A percentile compares a stretch with the other conserved stretches of the same genome.
These are phyloP conservation scores for Gossypium schwendimanii DNA, from an alignment of 441 rosid genomes.

Conservation along the genomic window DNA sequence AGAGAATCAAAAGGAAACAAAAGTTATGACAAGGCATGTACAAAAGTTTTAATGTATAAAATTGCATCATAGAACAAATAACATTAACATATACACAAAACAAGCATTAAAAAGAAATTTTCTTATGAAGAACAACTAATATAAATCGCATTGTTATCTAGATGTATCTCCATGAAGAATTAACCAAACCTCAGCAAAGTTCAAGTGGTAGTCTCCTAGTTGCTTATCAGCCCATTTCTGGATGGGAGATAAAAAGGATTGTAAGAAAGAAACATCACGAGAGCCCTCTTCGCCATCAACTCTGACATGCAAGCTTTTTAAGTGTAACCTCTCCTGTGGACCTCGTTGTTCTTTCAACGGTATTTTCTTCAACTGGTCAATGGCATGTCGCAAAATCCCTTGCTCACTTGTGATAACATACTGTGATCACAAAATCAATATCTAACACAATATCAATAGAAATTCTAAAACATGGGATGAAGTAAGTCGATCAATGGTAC, in stretches of 20 bases:
- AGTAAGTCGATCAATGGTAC: constrained; percentile 33
- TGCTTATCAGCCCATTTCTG: constrained; percentile 88
- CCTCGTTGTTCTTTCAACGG: constrained; percentile 90
- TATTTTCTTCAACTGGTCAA: constrained; percentile 83
- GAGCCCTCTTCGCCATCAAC: constrained; percentile 62
- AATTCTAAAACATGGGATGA: constrained; percentile 7
- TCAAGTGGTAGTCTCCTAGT: constrained; percentile 84
- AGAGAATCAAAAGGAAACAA: background rate
- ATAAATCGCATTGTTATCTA: background rate
- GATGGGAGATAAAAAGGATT: constrained; percentile 81
- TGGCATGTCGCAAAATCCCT: constrained; percentile 74
- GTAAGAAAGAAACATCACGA: constrained; percentile 55
- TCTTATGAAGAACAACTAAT: background rate
- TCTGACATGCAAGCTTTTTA: constrained; percentile 67
- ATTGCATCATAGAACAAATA: background rate
- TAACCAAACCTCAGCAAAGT: constrained; percentile 76
- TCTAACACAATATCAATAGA: constrained; percentile 6
- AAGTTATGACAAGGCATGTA: background rate
- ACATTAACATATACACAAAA: background rate
- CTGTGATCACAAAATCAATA: constrained; percentile 42
- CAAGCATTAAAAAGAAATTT: background rate
- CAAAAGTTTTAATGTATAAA: background rate
- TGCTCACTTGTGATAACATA: constrained; percentile 78
- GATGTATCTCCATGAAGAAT: constrained; percentile 6
- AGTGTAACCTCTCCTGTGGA: constrained; percentile 92